Percentiles rank a stretch among this genome's conserved stretches.
Conservation (phyloP, 371 early-diverging fungal species). For the Circinella umbellata region DNA sequence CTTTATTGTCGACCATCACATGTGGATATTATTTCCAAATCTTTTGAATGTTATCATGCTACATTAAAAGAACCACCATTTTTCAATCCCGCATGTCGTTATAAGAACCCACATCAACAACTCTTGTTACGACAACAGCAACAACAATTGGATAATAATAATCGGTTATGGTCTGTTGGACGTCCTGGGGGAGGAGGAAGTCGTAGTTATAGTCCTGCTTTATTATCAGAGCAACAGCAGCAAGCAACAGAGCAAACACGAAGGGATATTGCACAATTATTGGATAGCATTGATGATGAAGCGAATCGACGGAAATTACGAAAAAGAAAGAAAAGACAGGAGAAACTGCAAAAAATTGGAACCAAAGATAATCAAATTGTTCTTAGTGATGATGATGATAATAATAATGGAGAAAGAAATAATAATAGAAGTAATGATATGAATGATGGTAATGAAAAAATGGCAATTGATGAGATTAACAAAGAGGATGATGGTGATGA, state of each 20-base stretch:
- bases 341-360: neutral
- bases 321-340: conserved; percentile 13
- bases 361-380: conserved; percentile 4
- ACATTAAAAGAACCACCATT: conserved; percentile 41
- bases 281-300: conserved; percentile 46
- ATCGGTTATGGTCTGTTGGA: conserved; percentile 3
- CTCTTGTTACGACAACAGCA: neutral
- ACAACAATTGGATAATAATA: neutral
- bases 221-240: too few species aligned
- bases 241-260: conserved; percentile 23
- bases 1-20: conserved; percentile 39
- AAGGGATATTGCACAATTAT: conserved; percentile 38
- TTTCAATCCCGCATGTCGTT: conserved; percentile 40
- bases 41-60: conserved; percentile 20
- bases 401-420: neutral
- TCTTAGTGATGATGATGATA: conserved; percentile 10
- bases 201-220: neutral
- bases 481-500: conserved; percentile 20
- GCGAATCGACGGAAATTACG: neutral
- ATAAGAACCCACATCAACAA: conserved; percentile 33
- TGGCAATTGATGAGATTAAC: conserved; percentile 1
- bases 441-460: neutral
- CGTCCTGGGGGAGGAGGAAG: neutral
- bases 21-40: conserved; percentile 18
- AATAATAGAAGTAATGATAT: neutral